Base-by-base conservation (phyloP, 2,329 filamentous ascomycete genomes). In the Hirsutella rhossiliensis region DNA sequence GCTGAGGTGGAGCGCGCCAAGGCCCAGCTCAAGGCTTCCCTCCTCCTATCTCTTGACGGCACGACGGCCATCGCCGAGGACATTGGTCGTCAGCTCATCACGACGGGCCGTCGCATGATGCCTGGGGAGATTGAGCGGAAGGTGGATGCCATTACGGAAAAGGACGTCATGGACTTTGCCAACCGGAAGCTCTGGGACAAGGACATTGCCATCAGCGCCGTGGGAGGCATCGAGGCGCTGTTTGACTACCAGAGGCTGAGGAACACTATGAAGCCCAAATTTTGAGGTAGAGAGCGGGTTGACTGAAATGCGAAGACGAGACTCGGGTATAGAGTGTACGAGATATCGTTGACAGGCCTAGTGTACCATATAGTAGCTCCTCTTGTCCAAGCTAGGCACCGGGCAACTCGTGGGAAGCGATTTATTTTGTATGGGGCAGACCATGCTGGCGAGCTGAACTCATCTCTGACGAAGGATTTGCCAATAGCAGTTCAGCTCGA, bases 1-100 rank as follows among this genome's bases (percentile, higher is more conserved):
- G 82, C 89, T 53, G 92, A 98, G 73, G 85, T 89, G 49, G 92
- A 98, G 80, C 90, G 92, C 56, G 92, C 92, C 68, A 98, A 98
- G 80, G 87, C 92, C 52, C 92, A 98, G 75, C 83, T 98, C 59
- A 98, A 98, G 80, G 92, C 92, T 50, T 95, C 89, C 44, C 89
- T 98, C 61, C 86, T 98, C 50, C 82, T 98, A 53, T 94, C 88
- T 43, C 87, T 98, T 29, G 92, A 98, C 65, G 94, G 89, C 66
- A 97, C 92, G 62, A 97, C 92, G 41, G 88, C 92, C 57, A 84
- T 96, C 44, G 92, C 92, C 49, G 92, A 98, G 76, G 92, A 98
- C 65, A 95, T 98, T 66, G 92, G 92, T 61, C 87, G 92, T 67
- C 92, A 98, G 73, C 88, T 98, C 69, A 82, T 98, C 72, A 97